These are phyloP conservation scores for Cephalotrichum gorgonifer DNA, from an alignment of 2,329 filamentous ascomycete genomes.

Conservation along the genomic window DNA sequence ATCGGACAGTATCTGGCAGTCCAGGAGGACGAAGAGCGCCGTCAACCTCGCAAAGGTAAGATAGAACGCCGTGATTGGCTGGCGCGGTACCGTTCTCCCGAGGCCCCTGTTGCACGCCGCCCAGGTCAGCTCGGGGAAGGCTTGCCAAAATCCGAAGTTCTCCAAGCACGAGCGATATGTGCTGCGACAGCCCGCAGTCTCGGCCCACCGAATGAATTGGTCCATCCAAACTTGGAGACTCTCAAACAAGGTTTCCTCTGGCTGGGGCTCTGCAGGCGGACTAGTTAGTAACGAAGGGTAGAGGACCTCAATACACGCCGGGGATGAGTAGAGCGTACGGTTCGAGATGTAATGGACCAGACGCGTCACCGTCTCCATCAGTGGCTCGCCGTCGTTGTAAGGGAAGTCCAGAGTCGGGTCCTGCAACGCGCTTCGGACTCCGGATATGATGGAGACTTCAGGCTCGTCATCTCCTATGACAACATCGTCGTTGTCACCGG, in stretches of 20 bases:
- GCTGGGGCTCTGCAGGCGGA: conserved; percentile 3
- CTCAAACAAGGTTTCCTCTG: conserved; percentile 32
- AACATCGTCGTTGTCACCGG: conserved; percentile 20
- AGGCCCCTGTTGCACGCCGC: conserved; percentile 16
- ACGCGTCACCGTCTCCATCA: conserved; percentile 15
- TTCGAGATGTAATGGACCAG: conserved; percentile 13
- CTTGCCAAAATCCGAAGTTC: conserved; percentile 39
- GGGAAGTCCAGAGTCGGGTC: conserved; percentile 30
- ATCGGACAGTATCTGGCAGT: conserved; percentile 25
- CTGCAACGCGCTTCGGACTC: conserved; percentile 3
- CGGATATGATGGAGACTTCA: conserved; percentile 11
- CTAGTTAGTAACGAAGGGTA: neutral
- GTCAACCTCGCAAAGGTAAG: conserved; percentile 35
- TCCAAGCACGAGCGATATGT: conserved; percentile 31
- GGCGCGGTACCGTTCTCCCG: neutral
- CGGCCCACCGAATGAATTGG: conserved; percentile 31
- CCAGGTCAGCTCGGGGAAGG: conserved; percentile 39
- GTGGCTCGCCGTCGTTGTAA: conserved; percentile 15
- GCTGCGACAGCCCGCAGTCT: conserved; percentile 18
- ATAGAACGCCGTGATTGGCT: conserved; percentile 20
- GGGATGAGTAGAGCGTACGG: conserved; percentile 6
- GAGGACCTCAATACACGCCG: neutral
- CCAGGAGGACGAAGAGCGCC: conserved; percentile 40
- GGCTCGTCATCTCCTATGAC: conserved; percentile 16
- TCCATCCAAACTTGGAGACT: conserved; percentile 40